Evolutionary conservation across 2,329 filamentous ascomycete species (phyloP), one percentile per base, ranked within the genome.

Genomic region (Botrytis porri): DNA sequence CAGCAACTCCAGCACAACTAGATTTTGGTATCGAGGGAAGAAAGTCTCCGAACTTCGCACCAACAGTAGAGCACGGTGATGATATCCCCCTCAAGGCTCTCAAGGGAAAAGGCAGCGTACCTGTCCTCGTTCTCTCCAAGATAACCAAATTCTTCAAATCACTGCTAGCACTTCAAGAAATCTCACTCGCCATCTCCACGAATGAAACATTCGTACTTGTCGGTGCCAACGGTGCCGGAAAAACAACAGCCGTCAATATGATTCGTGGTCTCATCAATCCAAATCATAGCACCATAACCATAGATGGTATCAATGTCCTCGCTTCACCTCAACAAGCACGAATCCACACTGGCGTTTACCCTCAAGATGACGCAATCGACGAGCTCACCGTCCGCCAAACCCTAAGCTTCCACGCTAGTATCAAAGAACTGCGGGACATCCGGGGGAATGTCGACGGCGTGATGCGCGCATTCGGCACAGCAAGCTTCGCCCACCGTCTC

Each of bases 171-270:
- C 88, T 91, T 9, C 84, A 90, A 75, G 86, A 91, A 76, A 85
- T 90, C n/a, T 88, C 87, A 0, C 91, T 92, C 74, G 86, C 86
- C 29, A 88, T 92, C 3, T 84, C 85, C 0, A 83, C 84, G 57
- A 87, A 88, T 48, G 86, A 91, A 77, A 88, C 90, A 2, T 90
- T 91, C 76, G 89, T 89, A 3, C 83, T 92, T 0, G 84, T 92
- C 1, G 90, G 90, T 1, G 89, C 89, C 0, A 91, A 91, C 75
- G 89, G 89, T 14, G 89, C 89, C 7, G 89, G 89, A 60, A 92
- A 92, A 77, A 88, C 86, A 2, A 90, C 88, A 0, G 89, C 87
- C 1, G 90, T 92, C 76, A 87, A 86, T n/a, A 84, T 91, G 74
- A 89, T 92, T 74, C 85, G 90, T 74, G 89, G 89, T 25, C 89